phyloP scores from a whole-genome alignment of 768 basidiomycete genomes.

The Naganishia vaughanmartiniae region DNA sequence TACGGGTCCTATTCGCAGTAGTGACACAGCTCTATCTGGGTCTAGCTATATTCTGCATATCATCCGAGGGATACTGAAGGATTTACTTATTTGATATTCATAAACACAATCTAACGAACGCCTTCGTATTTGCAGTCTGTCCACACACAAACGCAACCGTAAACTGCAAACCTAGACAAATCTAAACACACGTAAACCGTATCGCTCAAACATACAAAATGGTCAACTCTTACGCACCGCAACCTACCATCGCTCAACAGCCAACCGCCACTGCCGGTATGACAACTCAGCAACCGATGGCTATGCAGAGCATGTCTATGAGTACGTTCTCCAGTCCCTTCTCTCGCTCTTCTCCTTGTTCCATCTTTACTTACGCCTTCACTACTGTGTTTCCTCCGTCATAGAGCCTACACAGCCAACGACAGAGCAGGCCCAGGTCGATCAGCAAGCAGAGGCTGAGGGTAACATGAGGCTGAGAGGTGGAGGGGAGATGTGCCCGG shows the following conservation, averaged over 20 bases:
- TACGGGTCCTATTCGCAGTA: neutral
- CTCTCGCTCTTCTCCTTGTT: neutral
- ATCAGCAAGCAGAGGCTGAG: constrained; percentile 15
- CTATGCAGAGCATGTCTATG: constrained; percentile 15
- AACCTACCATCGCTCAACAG: constrained; percentile 17
- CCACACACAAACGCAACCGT: neutral
- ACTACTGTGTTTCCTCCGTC: neutral
- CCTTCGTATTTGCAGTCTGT: neutral
- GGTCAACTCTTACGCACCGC: constrained; percentile 18
- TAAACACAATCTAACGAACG: too few species aligned
- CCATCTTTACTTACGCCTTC: neutral
- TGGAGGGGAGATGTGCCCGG: constrained; percentile 27
- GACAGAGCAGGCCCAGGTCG: constrained; percentile 11
- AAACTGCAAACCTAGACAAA: neutral
- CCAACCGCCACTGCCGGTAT: constrained; percentile 10
- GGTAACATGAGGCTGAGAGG: constrained; percentile 22
- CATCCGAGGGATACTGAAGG: too few species aligned
- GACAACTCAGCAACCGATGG: constrained; percentile 4
- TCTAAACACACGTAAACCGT: too few species aligned
- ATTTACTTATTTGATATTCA: too few species aligned
- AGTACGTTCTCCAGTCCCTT: neutral
- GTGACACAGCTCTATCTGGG: neutral
- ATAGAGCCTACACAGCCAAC: constrained; percentile 24
- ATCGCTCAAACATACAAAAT: neutral
- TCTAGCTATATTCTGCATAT: constrained; percentile 1